These are phyloP conservation scores for Fragilaria radians DNA, from an alignment of 108 stramenopile species.

Conservation along the genomic window DNA sequence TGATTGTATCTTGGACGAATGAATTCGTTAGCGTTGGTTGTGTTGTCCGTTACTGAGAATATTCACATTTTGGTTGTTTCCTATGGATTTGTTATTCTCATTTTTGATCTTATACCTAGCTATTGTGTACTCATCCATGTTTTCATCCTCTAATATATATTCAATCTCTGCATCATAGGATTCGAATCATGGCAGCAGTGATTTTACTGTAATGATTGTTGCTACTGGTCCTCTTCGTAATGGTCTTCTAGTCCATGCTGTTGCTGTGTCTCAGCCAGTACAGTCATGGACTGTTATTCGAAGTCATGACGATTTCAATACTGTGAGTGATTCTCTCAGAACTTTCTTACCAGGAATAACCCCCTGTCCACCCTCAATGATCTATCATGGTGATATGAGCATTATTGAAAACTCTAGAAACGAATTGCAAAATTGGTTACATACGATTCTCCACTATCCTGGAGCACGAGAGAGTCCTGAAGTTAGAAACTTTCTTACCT, in stretches of 20 bases:
- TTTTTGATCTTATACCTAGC: too few species aligned
- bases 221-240: slow-evolving; percentile 24
- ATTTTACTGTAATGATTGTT: slow-evolving; percentile 35
- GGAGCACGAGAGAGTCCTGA: slow-evolving; percentile 53
- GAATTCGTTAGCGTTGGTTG: too few species aligned
- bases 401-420: slow-evolving; percentile 43
- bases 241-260: slow-evolving; percentile 56
- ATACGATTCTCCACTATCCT: slow-evolving; percentile 43
- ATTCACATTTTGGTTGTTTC: too few species aligned
- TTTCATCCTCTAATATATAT: too few species aligned
- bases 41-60: too few species aligned
- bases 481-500: slow-evolving; percentile 67
- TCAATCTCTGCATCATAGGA: too few species aligned
- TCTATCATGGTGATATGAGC: slow-evolving; percentile 16
- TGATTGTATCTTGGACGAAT: too few species aligned
- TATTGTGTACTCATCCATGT: too few species aligned
- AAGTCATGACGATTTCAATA: slow-evolving; percentile 67
- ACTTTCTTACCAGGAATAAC: slow-evolving; percentile 28
- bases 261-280: slow-evolving; percentile 71
- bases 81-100: too few species aligned
- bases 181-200: not conserved
- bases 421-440: slow-evolving; percentile 62
- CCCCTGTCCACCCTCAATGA: slow-evolving; percentile 28
- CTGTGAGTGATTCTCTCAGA: slow-evolving; percentile 41
- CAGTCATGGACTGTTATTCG: slow-evolving; percentile 84